Base-by-base conservation (phyloP, 2,329 filamentous ascomycete genomes). In the Blastomyces emzantsi region DNA sequence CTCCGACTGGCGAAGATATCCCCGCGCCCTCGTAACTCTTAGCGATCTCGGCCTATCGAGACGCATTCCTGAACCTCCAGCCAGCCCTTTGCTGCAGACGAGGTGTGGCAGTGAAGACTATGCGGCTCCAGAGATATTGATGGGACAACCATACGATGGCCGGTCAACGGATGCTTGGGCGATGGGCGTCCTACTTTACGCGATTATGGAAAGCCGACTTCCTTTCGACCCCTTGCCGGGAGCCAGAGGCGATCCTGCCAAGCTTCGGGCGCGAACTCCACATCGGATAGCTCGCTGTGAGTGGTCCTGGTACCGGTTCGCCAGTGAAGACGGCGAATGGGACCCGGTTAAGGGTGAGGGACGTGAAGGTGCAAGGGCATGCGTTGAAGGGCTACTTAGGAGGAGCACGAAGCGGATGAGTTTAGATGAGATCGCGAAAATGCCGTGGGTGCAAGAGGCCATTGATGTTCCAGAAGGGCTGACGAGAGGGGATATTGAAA, bases 91-190 rank as follows among this genome's bases (percentile, higher is more conserved):
- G 65, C 83, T 99, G n/a, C 90, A 90, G 66, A 97, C 93, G 1
- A 86, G 94, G 11, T 99, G 94, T 74, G 94, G 94, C 41, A 96
- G 90, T 51, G 94, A 97, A 76, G 94, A 99, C 77, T 99, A 99
- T 73, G 93, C 93, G 1, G 93, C 94, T 0, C 94, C 94, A 0
- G 94, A 99, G 74, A 92, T 99, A 56, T 88, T 99, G 62, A 90
- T 99, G 81, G 93, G 93, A 30, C 90, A 96, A 72, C 86, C 90
- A 8, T 99, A 99, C 73, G 92, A 97, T 73, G 94, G 94, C 41
- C 90, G 91, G 47, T 85, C 88, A 1, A 96, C 90, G 0, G 94
- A 99, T 73, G 92, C 91, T 11, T 99, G 94, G 94, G 95, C 93
- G 0, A 82, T 97, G 0, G 94, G 94, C 61, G 94, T 99, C 1